Evolutionary conservation across 768 basidiomycete species (phyloP).

Genomic region (Leccinum imitatum): DNA sequence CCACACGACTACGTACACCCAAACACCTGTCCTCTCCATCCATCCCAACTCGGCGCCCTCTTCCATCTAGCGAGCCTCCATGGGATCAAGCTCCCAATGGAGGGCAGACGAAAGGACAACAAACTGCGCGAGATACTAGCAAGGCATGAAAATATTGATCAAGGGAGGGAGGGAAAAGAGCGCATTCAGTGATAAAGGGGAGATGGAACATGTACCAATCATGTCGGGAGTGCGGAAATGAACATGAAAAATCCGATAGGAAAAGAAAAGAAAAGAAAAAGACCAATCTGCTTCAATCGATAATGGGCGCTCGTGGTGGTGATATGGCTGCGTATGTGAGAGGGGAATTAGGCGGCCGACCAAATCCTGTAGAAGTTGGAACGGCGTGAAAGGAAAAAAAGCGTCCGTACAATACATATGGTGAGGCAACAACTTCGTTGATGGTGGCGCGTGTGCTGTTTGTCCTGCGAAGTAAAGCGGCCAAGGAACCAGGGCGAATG

Average conservation of each 20-base stretch:
- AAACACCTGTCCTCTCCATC: conserved; percentile 10
- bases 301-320: conserved; percentile 34
- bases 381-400: conserved; percentile 60
- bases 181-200: conserved; percentile 23
- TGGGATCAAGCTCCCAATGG: conserved; percentile 36
- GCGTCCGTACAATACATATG: conserved; percentile 67
- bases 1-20: neutral
- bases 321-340: conserved; percentile 26
- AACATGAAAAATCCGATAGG: conserved; percentile 28
- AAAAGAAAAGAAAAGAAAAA: conserved; percentile 9
- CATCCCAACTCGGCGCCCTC: conserved; percentile 57
- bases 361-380: conserved; percentile 13
- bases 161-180: conserved; percentile 16
- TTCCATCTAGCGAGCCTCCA: conserved; percentile 64
- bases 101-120: conserved; percentile 72
- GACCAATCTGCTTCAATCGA: conserved; percentile 30
- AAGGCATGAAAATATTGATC: conserved; percentile 25
- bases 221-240: conserved; percentile 13
- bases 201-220: conserved; percentile 27
- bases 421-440: conserved; percentile 40
- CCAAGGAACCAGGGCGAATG: conserved; percentile 13
- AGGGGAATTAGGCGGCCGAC: conserved; percentile 33
- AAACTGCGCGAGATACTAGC: conserved; percentile 36
- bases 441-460: conserved; percentile 24
- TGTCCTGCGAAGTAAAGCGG: conserved; percentile 21